Conservation (phyloP, 2,329 filamentous ascomycete genomes). For the Sporothrix globosa region DNA sequence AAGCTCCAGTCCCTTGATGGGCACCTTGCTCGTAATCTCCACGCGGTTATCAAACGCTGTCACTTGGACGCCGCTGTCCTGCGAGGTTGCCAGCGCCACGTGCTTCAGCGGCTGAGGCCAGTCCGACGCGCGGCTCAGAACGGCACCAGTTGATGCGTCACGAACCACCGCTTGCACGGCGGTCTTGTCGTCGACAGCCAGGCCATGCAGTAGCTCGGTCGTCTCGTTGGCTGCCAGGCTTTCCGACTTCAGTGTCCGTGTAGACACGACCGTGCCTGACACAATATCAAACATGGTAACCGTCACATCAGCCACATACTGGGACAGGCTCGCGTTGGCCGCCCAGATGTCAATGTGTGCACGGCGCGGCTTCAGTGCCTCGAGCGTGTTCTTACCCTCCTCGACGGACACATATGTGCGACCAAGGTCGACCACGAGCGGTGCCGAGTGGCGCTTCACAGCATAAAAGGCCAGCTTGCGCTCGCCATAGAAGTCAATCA, state of each 20-base stretch:
- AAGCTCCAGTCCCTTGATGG: constrained; percentile 67
- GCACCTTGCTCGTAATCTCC: constrained; percentile 49
- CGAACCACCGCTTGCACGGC: constrained; percentile 55
- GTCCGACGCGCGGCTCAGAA: constrained; percentile 64
- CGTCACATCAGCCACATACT: background rate
- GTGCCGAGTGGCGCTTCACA: constrained; percentile 76
- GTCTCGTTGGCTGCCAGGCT: background rate
- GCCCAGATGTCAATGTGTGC: background rate
- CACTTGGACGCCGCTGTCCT: constrained; percentile 44
- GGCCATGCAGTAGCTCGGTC: background rate
- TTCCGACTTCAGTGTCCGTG: background rate
- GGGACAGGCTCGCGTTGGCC: constrained; percentile 16
- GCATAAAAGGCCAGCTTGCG: constrained; percentile 80
- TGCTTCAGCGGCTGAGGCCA: constrained; percentile 76
- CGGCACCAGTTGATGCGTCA: background rate
- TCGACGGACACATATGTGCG: constrained; percentile 44
- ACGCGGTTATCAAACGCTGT: constrained; percentile 36
- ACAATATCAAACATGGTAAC: constrained; percentile 1
- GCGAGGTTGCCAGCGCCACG: constrained; percentile 54
- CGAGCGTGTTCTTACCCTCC: background rate
- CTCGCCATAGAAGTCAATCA: constrained; percentile 76
- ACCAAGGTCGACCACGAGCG: constrained; percentile 70
- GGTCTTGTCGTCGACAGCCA: constrained; percentile 4
- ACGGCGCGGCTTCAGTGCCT: constrained; percentile 2
- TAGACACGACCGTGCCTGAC: background rate